A percentile compares a stretch with the other conserved stretches of the same genome.
phyloP scores from a whole-genome alignment of 257 asterid genomes.

The Orobanche coerulescens region DNA sequence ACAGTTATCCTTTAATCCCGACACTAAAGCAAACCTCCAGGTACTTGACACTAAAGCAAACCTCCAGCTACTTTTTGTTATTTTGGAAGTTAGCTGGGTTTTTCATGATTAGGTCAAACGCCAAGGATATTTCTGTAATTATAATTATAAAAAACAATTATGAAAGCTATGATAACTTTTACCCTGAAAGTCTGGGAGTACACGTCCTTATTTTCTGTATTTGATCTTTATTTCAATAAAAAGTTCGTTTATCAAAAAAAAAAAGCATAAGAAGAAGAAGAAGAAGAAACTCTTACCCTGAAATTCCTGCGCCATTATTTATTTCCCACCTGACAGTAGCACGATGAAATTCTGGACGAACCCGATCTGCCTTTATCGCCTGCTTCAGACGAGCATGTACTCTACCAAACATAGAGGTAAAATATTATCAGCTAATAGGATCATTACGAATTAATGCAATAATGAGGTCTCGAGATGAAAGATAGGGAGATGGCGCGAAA shows the following conservation, averaged over 20 bases:
- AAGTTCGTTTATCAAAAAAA: no score
- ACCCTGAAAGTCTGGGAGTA: slow-evolving; percentile 72
- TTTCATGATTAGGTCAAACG: background rate
- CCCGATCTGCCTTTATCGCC: slow-evolving; percentile 61
- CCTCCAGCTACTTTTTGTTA: no score
- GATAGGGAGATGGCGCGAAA: slow-evolving; percentile 14
- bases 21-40: no score
- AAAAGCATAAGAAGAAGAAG: no score
- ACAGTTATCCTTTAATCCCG: no score
- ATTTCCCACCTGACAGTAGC: slow-evolving; percentile 68
- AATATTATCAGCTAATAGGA: slow-evolving; percentile 18
- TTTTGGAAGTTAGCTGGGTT: no score
- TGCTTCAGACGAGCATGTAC: slow-evolving; percentile 85
- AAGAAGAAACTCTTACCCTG: slow-evolving; percentile 84
- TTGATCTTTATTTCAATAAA: no score
- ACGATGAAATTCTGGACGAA: slow-evolving; percentile 78
- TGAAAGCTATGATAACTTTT: slow-evolving; percentile 17
- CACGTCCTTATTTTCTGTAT: no score
- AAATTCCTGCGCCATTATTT: slow-evolving; percentile 37
- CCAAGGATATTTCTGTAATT: background rate
- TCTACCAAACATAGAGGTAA: slow-evolving; percentile 35
- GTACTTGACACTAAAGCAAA: no score
- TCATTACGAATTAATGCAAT: slow-evolving; percentile 11
- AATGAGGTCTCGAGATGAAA: slow-evolving; percentile 1
- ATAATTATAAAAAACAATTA: background rate